phyloP scores from a whole-genome alignment of 1,139 yeast species.

The Scheffersomyces parashehatae region DNA sequence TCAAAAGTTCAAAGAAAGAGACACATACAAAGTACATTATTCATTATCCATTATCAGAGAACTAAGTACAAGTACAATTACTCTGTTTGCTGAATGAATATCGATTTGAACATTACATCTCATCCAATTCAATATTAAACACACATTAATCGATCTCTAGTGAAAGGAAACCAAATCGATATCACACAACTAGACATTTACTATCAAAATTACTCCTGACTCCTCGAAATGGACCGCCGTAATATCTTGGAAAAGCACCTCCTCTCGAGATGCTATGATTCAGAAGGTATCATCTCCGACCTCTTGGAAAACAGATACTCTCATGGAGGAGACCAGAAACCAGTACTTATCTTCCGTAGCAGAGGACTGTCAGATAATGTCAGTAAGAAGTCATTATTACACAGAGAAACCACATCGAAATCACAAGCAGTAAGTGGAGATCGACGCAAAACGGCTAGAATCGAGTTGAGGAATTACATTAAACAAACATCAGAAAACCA shows the following conservation, averaged over 20 bases:
- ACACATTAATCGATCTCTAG: too few relatives aligned
- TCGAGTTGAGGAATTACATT: constrained; percentile 47
- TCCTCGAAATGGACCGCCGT: constrained; percentile 26
- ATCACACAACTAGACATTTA: too few relatives aligned
- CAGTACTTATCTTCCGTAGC: constrained; percentile 22
- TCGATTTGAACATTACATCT: too few relatives aligned
- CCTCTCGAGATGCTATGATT: constrained; percentile 51
- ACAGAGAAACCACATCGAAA: constrained; percentile 9
- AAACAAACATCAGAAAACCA: constrained; percentile 38
- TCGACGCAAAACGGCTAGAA: constrained; percentile 37
- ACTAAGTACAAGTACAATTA: too few relatives aligned
- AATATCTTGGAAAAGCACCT: constrained; percentile 53
- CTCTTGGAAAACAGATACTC: constrained; percentile 60
- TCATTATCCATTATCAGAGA: too few relatives aligned
- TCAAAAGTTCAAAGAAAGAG: too few relatives aligned
- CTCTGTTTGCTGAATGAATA: too few relatives aligned
- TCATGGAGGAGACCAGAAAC: constrained; percentile 57
- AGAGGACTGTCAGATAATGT: constrained; percentile 6
- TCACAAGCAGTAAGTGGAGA: constrained; percentile 10
- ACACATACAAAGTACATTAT: too few relatives aligned
- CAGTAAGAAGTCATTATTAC: constrained; percentile 16
- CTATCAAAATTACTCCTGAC: too few relatives aligned
- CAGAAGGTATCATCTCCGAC: constrained; percentile 44
- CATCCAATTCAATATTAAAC: too few relatives aligned
- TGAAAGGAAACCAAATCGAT: too few relatives aligned